These are phyloP conservation scores for Elongisporangium prolatum DNA, from an alignment of 352 stramenopile genomes.

Conservation along the genomic window DNA sequence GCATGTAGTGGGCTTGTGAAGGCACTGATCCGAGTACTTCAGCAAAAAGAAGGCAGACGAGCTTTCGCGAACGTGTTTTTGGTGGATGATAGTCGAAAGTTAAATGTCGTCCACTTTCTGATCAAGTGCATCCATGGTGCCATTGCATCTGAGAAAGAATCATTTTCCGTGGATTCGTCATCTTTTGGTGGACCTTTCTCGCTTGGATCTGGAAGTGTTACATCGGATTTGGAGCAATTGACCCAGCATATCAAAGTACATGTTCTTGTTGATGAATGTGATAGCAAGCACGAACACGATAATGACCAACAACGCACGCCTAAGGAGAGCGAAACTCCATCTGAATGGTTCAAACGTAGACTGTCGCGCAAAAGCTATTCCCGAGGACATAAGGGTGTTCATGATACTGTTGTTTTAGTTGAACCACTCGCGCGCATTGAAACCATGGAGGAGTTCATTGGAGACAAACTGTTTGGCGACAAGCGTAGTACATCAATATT, in stretches of 20 bases:
- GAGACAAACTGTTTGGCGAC: constrained; percentile 55
- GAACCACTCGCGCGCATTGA: constrained; percentile 71
- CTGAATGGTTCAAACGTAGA: constrained; percentile 23
- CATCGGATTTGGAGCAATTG: constrained; percentile 54
- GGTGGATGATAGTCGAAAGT: neutral
- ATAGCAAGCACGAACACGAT: constrained; percentile 17
- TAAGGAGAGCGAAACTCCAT: constrained; percentile 9
- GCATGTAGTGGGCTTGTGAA: constrained; percentile 48
- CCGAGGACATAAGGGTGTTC: constrained; percentile 32
- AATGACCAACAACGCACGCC: constrained; percentile 11
- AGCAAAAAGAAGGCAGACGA: constrained; percentile 17
- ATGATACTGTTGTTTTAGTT: constrained; percentile 71
- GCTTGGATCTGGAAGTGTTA: constrained; percentile 28
- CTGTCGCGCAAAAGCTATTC: constrained; percentile 20
- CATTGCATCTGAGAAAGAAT: constrained; percentile 61
- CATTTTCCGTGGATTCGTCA: constrained; percentile 31
- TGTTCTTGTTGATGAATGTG: constrained; percentile 49
- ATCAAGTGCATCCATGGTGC: constrained; percentile 47
- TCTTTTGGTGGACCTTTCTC: constrained; percentile 8
- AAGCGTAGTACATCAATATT: constrained; percentile 20
- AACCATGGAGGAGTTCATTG: constrained; percentile 76
- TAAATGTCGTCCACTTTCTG: constrained; percentile 20
- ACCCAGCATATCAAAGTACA: constrained; percentile 72
- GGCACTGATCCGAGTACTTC: constrained; percentile 29
- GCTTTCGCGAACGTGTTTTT: constrained; percentile 34